Evolutionary conservation across 1,139 yeast genomes (phyloP), one percentile per base, ranked within the genome.

Genomic region (Scheffersomyces illinoinensis): DNA sequence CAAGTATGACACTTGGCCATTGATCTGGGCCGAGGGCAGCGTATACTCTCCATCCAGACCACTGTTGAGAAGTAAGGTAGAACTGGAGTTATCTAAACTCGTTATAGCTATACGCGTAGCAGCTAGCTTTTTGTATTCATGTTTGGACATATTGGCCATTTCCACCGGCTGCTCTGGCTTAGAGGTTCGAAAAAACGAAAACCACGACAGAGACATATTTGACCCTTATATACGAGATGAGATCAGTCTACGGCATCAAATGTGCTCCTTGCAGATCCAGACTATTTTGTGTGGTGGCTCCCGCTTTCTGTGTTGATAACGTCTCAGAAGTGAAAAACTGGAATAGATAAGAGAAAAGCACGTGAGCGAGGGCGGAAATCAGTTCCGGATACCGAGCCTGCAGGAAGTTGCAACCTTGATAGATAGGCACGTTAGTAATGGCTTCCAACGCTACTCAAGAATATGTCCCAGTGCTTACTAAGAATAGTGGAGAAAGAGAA

Each of bases 1-100:
- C 39, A 75, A 64, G 55, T 68, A 70, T 1, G 68, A 63, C 8
- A 66, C 64, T 4, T 60, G 53, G 3, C 72, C 71, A 43, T 58
- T 57, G 33, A 61, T 52, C 26, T 59, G 60, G 19, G 59, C 52
- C 6, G 61, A 58, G 5, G 61, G 59, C 26, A 24, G 24, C 18
- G 51, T n/a, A n/a, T 48, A 48, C 51, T 48, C 51, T 18, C n/a
- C 51, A 24, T 24, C 24, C 24, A 19, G 24, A 26, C 43, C 43
- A 10, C 43, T 12, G 43, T 14, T 33, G 43, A 48, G 51, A 21
- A 48, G 24, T 20, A 48, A 24, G 3, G 51, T 48, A 3, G 51
- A 48, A 24, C 51, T 48, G 20, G 51, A 20, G 43, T 33, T 33
- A 48, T 48, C 51, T 10, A 48, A 24, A 20, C 24, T 24, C 51